A percentile compares a stretch with the other conserved stretches of the same genome.
Evolutionary conservation across 768 basidiomycete genomes (phyloP).

Genomic region (Amanita thiersii): DNA sequence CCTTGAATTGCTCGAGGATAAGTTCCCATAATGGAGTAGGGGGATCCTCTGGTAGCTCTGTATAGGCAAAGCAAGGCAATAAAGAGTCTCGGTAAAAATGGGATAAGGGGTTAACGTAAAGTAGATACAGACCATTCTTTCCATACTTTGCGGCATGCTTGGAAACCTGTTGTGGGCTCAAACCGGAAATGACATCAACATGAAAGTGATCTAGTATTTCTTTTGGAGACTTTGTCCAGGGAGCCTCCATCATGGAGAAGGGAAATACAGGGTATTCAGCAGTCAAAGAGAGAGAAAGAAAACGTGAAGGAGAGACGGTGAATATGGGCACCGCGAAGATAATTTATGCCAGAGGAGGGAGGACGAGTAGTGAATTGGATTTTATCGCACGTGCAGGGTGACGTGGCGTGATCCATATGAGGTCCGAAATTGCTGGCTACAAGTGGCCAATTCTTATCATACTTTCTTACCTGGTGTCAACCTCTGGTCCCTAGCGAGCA

Average conservation of each 20-base stretch:
- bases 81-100: not conserved
- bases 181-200: constrained; percentile 55
- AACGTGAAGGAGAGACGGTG: constrained; percentile 11
- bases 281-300: constrained; percentile 11
- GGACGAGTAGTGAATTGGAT: not conserved
- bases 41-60: constrained; percentile 90
- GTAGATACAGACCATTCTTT: constrained; percentile 58
- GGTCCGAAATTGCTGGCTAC: not conserved
- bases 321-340: not conserved
- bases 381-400: constrained; percentile 27
- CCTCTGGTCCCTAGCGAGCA: too few relatives aligned
- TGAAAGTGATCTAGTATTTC: constrained; percentile 68
- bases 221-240: constrained; percentile 70
- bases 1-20: constrained; percentile 98
- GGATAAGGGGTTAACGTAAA: not conserved
- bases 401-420: constrained; percentile 29
- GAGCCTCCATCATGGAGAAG: constrained; percentile 47
- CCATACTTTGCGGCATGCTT: constrained; percentile 78
- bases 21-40: constrained; percentile 90
- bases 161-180: constrained; percentile 57
- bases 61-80: constrained; percentile 5
- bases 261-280: constrained; percentile 13
- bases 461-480: too few relatives aligned
- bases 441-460: too few relatives aligned
- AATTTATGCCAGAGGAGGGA: too few relatives aligned